Percentiles rank a stretch among this genome's conserved stretches.
Evolutionary conservation across 2,329 filamentous ascomycete species (phyloP).

Genomic region (Claviceps sp.): DNA sequence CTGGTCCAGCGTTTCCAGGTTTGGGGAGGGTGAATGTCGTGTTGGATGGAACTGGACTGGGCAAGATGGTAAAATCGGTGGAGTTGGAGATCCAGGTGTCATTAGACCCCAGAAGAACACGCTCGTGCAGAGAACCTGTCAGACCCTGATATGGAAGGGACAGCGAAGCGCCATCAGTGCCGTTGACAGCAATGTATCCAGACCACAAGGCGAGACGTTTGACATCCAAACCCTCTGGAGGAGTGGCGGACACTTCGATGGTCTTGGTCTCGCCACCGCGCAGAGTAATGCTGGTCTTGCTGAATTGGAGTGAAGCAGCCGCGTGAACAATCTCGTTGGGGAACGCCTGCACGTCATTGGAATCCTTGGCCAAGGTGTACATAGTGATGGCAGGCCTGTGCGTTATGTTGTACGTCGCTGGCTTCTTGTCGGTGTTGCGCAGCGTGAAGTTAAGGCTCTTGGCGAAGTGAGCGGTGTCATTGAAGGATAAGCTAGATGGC

Average conservation of each 20-base stretch:
- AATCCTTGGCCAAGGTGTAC: slow-evolving; percentile 30
- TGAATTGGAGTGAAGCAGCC: slow-evolving; percentile 21
- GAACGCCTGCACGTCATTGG: slow-evolving; percentile 26
- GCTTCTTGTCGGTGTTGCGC: slow-evolving; percentile 35
- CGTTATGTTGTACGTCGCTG: slow-evolving; percentile 37
- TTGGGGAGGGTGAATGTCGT: slow-evolving; percentile 28
- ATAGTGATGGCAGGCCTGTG: slow-evolving; percentile 37
- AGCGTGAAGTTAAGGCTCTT: slow-evolving; percentile 38
- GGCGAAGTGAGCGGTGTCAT: slow-evolving; percentile 46
- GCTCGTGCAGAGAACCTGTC: no score
- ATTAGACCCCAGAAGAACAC: no score
- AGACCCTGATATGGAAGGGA: no score
- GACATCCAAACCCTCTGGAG: slow-evolving; percentile 3
- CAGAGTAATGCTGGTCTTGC: slow-evolving; percentile 5
- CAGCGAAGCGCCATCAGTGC: no score
- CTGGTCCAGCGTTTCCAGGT: slow-evolving; percentile 20
- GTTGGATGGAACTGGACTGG: slow-evolving; percentile 4
- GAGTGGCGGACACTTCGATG: slow-evolving; percentile 3
- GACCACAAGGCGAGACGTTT: slow-evolving; percentile 8
- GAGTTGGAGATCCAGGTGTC: no score
- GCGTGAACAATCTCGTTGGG: slow-evolving; percentile 30
- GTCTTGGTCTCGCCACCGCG: slow-evolving; percentile 1
- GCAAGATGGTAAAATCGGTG: no score
- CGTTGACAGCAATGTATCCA: not conserved
- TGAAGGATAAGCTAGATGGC: slow-evolving; percentile 46